Conservation (phyloP, 2,329 filamentous ascomycete species). For the Fusarium nurragi region DNA sequence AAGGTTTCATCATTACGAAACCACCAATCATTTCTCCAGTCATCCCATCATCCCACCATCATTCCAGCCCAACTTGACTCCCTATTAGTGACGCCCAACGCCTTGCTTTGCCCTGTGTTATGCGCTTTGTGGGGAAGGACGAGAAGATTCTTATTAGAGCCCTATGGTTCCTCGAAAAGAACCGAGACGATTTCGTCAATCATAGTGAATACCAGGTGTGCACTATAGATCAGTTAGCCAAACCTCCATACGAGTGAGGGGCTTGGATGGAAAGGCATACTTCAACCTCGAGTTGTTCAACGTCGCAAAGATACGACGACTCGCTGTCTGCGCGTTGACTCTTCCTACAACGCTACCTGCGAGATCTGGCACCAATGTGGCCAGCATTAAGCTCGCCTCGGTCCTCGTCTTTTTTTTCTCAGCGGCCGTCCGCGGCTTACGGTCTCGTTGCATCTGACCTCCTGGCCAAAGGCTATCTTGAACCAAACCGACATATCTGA, state of each 20-base stretch:
- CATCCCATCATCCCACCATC: constrained; percentile 13
- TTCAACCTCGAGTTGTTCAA: constrained; percentile 92
- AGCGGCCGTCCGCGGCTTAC: constrained; percentile 67
- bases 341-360: constrained; percentile 93
- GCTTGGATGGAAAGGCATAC: constrained; percentile 61
- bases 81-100: constrained; percentile 38
- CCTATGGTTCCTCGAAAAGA: constrained; percentile 62
- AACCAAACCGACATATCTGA: constrained; percentile 78
- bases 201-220: constrained; percentile 75
- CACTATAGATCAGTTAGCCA: constrained; percentile 52
- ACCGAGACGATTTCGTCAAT: constrained; percentile 75
- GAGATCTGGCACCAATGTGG: constrained; percentile 88
- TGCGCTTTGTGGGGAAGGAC: constrained; percentile 23
- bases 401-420: constrained; percentile 84
- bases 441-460: constrained; percentile 63
- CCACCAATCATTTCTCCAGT: constrained; percentile 15
- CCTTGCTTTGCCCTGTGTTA: constrained; percentile 34
- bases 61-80: constrained; percentile 27
- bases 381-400: constrained; percentile 89
- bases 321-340: constrained; percentile 89
- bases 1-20: constrained; percentile 5
- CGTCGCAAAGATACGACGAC: constrained; percentile 86
- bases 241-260: neutral
- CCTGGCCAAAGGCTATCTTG: constrained; percentile 83
- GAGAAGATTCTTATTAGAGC: constrained; percentile 2